Evolutionary conservation across 2,329 filamentous ascomycete species (phyloP), one percentile per base, ranked within the genome.

Genomic region (Neocatenulostroma microsporum): DNA sequence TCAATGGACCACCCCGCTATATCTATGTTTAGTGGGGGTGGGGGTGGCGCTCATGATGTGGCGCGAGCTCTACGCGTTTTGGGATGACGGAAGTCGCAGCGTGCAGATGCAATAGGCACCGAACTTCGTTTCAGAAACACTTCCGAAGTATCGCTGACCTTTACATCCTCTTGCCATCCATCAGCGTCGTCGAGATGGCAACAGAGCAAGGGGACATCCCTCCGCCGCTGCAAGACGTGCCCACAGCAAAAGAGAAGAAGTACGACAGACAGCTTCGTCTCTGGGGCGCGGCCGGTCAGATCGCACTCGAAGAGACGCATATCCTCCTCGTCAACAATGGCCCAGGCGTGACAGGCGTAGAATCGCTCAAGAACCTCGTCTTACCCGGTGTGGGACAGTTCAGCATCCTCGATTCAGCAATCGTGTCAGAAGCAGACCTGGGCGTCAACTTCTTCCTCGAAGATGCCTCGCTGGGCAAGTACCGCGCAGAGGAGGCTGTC

Each of bases 401-500:
- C 60, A 93, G 85, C 1, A 94, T 98, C 44, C 81, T 83, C 35
- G 91, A 98, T 54, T 78, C 82, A 5, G 75, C 78, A 1, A 61
- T 73, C 2, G 88, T 98, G n/a, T 70, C 68, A 1, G 81, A 94
- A 49, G 71, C 78, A 27, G 91, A 98, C 54, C 68, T 98, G 26
- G 91, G 93, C 4, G 82, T 95, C 45, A 98, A 98, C 64, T 98
- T 98, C 71, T 98, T 98, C 55, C 70, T 98, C 0, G 85, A 94
- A 43, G 78, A 91, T 50, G 68, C 72, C 32, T 82, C 78, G 46
- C 59, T 94, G 24, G 88, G 87, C 36, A 80, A 79, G 53, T 78
- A 78, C 18, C 78, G 91, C 48, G 85, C 89, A 2, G 74, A 86
- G 57, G 80, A 83, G 56, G 84, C 82, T 37, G 80, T 81, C 40